These are phyloP conservation scores for Euphorbia tirucalli DNA, from an alignment of 345 rosid species.

Conservation along the genomic window DNA sequence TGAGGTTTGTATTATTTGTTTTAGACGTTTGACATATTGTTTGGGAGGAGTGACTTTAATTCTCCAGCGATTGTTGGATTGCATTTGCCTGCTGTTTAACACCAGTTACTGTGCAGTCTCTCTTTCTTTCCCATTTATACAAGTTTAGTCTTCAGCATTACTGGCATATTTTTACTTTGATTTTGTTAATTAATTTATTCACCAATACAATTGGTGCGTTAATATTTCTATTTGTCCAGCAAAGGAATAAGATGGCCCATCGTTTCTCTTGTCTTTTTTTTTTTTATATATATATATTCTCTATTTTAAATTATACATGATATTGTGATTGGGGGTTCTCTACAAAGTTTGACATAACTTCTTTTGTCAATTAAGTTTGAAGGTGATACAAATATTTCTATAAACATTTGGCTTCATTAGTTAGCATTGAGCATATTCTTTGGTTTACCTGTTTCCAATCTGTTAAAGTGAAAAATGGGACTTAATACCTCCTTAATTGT, in stretches of 20 bases:
- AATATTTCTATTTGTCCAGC: not conserved
- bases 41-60: not conserved
- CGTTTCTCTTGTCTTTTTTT: not conserved
- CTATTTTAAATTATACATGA: not conserved
- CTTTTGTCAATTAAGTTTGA: not conserved
- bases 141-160: not conserved
- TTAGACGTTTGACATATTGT: not conserved
- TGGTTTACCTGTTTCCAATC: not conserved
- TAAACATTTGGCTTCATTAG: not conserved
- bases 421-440: not conserved
- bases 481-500: not conserved
- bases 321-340: not conserved
- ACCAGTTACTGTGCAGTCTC: not conserved
- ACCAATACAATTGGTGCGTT: not conserved
- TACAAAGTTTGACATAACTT: not conserved
- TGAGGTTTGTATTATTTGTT: not conserved
- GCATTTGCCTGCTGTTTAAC: not conserved
- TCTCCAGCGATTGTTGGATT: not conserved
- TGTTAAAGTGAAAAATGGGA: not conserved
- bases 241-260: not conserved
- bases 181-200: slow-evolving; percentile 1
- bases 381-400: not conserved
- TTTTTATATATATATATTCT: not conserved
- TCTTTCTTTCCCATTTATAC: not conserved
- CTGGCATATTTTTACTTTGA: not conserved